Percentiles rank a stretch among this genome's conserved stretches.
Evolutionary conservation across 768 basidiomycete species (phyloP).

Genomic region (Pleurotus citrinopileatus): DNA sequence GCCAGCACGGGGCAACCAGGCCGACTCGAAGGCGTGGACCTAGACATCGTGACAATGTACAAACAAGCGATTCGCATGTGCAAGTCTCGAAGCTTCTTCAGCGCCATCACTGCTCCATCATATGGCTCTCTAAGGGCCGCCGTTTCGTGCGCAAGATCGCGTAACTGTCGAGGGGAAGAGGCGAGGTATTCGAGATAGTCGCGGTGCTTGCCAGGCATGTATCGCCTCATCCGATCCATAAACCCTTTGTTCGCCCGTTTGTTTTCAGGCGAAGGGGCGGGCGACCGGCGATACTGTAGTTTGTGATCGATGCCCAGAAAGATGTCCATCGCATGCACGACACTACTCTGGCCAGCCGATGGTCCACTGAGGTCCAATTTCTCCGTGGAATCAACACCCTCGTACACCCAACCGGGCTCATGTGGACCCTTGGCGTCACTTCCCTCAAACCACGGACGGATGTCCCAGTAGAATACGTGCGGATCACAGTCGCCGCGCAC

Average conservation of each 20-base stretch:
- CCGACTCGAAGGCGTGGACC: constrained; percentile 44
- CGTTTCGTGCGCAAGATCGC: constrained; percentile 55
- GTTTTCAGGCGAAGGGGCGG: constrained; percentile 62
- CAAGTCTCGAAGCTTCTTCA: constrained; percentile 81
- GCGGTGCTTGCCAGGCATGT: constrained; percentile 93
- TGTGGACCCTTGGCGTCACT: constrained; percentile 58
- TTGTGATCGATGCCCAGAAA: constrained; percentile 90
- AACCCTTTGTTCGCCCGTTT: constrained; percentile 71
- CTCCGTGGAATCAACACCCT: constrained; percentile 62
- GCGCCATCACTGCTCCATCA: constrained; percentile 70
- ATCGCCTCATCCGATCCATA: constrained; percentile 90
- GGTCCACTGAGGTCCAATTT: constrained; percentile 78
- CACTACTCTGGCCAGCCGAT: constrained; percentile 90
- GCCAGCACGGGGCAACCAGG: constrained; percentile 51
- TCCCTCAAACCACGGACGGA: constrained; percentile 93
- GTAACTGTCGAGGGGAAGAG: constrained; percentile 54
- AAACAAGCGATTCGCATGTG: constrained; percentile 89
- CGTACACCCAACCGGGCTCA: constrained; percentile 67
- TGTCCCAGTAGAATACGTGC: constrained; percentile 82
- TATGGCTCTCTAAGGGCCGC: constrained; percentile 71
- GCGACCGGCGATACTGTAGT: constrained; percentile 66
- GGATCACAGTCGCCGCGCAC: constrained; percentile 78
- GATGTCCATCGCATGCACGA: constrained; percentile 84
- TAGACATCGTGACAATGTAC: constrained; percentile 86
- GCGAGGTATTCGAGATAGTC: constrained; percentile 75